A percentile compares a stretch with the other conserved stretches of the same genome.
Evolutionary conservation across 768 basidiomycete genomes (phyloP).

Genomic region (Termitomyces sp.): DNA sequence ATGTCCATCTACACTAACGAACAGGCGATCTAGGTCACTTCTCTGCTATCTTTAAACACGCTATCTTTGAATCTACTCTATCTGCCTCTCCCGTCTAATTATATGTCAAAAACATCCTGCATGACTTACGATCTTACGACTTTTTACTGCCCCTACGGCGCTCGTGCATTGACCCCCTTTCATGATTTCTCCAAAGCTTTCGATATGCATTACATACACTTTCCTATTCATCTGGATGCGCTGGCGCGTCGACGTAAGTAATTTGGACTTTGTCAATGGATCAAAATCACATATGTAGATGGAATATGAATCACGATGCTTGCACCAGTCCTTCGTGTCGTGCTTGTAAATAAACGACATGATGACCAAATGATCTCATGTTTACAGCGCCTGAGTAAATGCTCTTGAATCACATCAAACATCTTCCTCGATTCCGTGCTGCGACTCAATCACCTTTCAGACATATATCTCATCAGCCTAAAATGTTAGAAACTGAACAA

Average conservation of each 20-base stretch:
- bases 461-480: not conserved
- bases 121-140: constrained; percentile 12
- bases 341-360: not conserved
- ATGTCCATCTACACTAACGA: not conserved
- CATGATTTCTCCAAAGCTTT: constrained; percentile 4
- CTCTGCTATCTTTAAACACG: not conserved
- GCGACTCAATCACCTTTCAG: not conserved
- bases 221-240: not conserved
- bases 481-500: constrained; percentile 8
- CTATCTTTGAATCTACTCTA: constrained; percentile 13
- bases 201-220: constrained; percentile 1
- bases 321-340: not conserved
- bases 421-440: constrained; percentile 2
- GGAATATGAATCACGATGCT: not conserved
- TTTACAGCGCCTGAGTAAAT: not conserved
- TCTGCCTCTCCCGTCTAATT: constrained; percentile 8
- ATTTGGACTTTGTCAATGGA: not conserved
- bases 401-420: constrained; percentile 4
- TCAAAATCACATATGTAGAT: not conserved
- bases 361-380: not conserved
- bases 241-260: constrained; percentile 5
- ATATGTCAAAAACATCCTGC: not conserved
- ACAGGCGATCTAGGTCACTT: not conserved
- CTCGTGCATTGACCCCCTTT: not conserved
- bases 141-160: not conserved